phyloP scores from a whole-genome alignment of 2,329 filamentous ascomycete species.

The Diaporthe amygdali region DNA sequence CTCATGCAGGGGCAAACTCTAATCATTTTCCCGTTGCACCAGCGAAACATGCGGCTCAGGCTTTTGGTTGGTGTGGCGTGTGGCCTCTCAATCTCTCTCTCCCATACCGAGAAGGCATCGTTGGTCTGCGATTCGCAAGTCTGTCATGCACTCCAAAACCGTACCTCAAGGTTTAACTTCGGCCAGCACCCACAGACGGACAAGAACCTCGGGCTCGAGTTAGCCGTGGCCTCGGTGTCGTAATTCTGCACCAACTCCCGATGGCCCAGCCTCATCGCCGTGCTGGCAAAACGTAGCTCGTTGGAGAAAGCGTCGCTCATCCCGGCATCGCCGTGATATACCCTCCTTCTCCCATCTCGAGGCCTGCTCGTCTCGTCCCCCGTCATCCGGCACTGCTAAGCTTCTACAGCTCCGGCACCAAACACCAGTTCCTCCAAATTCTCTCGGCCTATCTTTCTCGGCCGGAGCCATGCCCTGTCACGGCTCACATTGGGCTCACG shows the following conservation, averaged over 20 bases:
- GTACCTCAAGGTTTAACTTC: neutral
- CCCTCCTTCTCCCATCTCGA: neutral
- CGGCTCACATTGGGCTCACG: neutral
- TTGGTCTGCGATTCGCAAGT: neutral
- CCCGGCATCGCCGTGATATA: neutral
- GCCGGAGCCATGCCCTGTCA: neutral
- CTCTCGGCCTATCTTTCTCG: too few species aligned
- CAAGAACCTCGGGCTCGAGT: neutral
- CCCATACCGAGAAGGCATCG: neutral
- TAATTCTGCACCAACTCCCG: neutral
- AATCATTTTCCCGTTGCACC: neutral
- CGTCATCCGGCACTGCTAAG: neutral
- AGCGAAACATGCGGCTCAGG: constrained; percentile 6
- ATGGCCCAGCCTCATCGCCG: neutral
- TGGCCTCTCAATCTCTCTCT: neutral
- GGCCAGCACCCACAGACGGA: neutral
- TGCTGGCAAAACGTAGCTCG: neutral
- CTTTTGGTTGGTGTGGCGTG: neutral
- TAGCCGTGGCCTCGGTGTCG: constrained; percentile 3
- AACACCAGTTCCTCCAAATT: constrained; percentile 7
- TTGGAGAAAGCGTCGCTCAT: constrained; percentile 5
- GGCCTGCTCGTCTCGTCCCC: neutral
- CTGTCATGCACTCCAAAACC: neutral
- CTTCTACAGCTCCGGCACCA: neutral
- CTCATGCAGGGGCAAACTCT: constrained; percentile 9